phyloP scores from a whole-genome alignment of 2,329 filamentous ascomycete species.

The Chrysosporium queenslandicum region DNA sequence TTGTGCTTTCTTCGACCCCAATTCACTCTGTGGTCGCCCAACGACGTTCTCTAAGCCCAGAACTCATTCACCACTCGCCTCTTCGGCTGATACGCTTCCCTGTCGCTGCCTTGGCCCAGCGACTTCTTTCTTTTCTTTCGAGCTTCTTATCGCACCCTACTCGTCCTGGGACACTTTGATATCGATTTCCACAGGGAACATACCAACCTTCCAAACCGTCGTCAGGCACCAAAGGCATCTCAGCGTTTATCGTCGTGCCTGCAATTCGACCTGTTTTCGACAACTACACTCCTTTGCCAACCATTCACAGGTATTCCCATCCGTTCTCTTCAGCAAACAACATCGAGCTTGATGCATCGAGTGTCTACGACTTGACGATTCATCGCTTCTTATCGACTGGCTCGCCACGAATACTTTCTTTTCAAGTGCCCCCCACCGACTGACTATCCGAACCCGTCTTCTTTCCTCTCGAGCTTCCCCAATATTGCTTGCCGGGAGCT shows the following conservation, averaged over 20 bases:
- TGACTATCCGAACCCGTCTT: neutral
- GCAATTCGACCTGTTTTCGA: neutral
- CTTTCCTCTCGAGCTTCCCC: neutral
- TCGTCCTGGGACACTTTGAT: conserved; percentile 5
- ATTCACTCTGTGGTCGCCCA: neutral
- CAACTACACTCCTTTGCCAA: conserved; percentile 7
- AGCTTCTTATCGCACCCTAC: conserved; percentile 1
- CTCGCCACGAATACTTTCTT: conserved; percentile 15
- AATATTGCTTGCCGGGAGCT: neutral
- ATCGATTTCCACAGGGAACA: conserved; percentile 1
- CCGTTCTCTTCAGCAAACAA: conserved; percentile 2
- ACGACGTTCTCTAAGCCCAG: neutral
- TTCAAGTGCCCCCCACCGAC: conserved; percentile 4
- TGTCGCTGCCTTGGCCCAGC: conserved; percentile 20
- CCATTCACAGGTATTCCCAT: neutral
- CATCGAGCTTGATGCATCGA: conserved; percentile 20
- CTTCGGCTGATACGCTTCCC: conserved; percentile 3
- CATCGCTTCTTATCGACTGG: conserved; percentile 18
- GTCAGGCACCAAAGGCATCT: neutral
- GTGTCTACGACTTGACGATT: conserved; percentile 18
- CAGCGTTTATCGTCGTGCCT: neutral
- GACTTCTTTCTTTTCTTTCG: conserved; percentile 10
- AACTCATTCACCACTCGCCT: conserved; percentile 5
- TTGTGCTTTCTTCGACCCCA: conserved; percentile 20
- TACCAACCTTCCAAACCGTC: neutral